Evolutionary conservation across 2,329 filamentous ascomycete species (phyloP), one percentile per base, ranked within the genome.

Genomic region (Aspergillus luchuensis): DNA sequence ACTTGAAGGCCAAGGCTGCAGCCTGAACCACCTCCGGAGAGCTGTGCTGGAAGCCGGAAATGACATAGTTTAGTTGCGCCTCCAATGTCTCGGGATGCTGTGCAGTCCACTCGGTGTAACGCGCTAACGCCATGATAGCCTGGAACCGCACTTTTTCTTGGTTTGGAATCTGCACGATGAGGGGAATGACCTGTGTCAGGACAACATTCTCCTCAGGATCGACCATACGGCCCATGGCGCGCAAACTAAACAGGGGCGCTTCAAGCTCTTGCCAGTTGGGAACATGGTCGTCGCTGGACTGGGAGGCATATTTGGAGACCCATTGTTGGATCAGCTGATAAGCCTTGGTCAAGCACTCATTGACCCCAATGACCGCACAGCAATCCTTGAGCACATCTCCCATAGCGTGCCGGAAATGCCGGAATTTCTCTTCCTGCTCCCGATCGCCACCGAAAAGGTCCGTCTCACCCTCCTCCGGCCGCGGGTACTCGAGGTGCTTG

Each of bases 101-200:
- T 5, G 95, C 88, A 0, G 96, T 99, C 95, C 95, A 99, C 76
- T 98, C 94, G 0, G 96, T 99, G 74, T 99, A 99, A 63, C 95
- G 87, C 39, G 92, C 95, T 21, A 99, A 85, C 3, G 96, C 93
- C 92, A 99, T 97, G 71, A 98, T 97, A 5, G 94, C 94, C 64
- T 96, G 94, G 78, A 99, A 99, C 7, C 93, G 91, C n/a, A 99
- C 85, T 80, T 98, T 99, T 78, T 98, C 92, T 71, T 99, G 95
- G 71, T 91, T 89, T 0, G 95, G 95, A 62, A 99, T 96, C 72
- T 96, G 91, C 10, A 97, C 92, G 64, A 99, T 87, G 59, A 99
- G 83, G 17, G 93, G 93, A 80, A 99, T 97, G 15, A 99, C 87
- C 72, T 94, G 91, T 3, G 92, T 91, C 43, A 99, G 83, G 69